Base-by-base conservation (phyloP, 1,139 yeast species). In the Kodamaea alishanica region DNA sequence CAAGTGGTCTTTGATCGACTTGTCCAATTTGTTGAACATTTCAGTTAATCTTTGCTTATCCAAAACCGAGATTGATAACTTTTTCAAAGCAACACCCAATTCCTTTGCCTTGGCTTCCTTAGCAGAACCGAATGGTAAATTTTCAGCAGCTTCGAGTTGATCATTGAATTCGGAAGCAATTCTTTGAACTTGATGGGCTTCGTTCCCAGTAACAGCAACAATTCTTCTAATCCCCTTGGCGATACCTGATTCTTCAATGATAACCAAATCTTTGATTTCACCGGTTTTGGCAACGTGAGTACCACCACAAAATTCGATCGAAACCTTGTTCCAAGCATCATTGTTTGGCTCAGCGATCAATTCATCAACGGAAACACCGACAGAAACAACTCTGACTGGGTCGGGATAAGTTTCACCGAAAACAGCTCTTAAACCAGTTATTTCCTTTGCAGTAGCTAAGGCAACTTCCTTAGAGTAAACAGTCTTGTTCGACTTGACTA, bases 371-470 rank as follows among this genome's bases (percentile, higher is more conserved):
- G 96, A 80, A 32, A 78, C 84, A 58, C 99, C 99, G 55, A 94
- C 86, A 28, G 96, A 86, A 40, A 92, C 97, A 51, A 92, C 98
- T 61, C 98, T 81, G 27, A 92, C 99, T 34, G 98, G 99, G 58
- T 92, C 97, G 30, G 99, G 99, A 60, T 92, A 92, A 4, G 96
- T 88, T 72, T 92, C 99, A 54, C 98, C 98, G 57, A 92, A 94
- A 32, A 92, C 98, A 39, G 98, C 98, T 67, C 98, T 86, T 40
- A 94, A 81, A 24, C 97, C 95, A 49, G 65, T 67, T 52, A 92
- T 90, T 39, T 76, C 67, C 54, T 77, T 79, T 29, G 97, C 98
- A 44, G 67, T 59, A 12, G 71, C 75, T 48, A 94, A 75, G 10
- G 84, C 68, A 45, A 92, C 96, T 35, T 90, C 95, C 65, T 87